Evolutionary conservation across 2,329 filamentous ascomycete species (phyloP), one percentile per base, ranked within the genome.

Genomic region (Chlorencoelia australis): DNA sequence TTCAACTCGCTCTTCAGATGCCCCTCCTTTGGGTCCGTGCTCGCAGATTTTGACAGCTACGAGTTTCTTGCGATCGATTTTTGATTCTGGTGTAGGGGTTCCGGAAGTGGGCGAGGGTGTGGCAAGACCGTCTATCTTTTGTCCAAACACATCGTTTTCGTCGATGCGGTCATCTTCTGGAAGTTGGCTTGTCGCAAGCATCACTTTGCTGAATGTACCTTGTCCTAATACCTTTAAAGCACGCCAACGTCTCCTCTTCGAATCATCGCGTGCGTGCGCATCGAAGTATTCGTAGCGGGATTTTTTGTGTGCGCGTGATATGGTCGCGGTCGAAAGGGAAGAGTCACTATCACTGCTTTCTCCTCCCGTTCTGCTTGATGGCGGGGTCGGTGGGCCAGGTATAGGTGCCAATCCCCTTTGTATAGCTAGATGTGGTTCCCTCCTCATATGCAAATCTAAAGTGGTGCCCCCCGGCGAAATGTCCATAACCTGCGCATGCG

Each of bases 1-100:
- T 60, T 95, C 89, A 43, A 96, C 79, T 25, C 91, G 78, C 50
- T 94, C 84, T 57, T 94, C 87, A 32, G 91, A 91, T 4, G 88
- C 89, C 30, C 89, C 89, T 35, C 91, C 91, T 16, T 85, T 85
- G 1, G 91, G 89, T 3, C 89, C 91, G 60, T 94, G 87, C 59
- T 95, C 86, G 55, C 93, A 89, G 29, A 98, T 78, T 60, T 98
- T 98, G 55, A 98, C 78, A 2, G 91, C 91, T 3, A 96, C 91
- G 10, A 98, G 66, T 35, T 83, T 84, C 53, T 80, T 82, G n/a
- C 79, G 76, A 44, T 83, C 67, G 31, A 75, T 61, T 55, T 55
- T 69, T 11, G 41, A 19, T 25, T 56, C 51, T n/a, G 45, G 46
- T 59, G 51, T 50, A 53, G 40, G 50, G 30, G 49, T 36, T 45